Conservation (phyloP, 208 protist species). For the Leishmania major region DNA sequence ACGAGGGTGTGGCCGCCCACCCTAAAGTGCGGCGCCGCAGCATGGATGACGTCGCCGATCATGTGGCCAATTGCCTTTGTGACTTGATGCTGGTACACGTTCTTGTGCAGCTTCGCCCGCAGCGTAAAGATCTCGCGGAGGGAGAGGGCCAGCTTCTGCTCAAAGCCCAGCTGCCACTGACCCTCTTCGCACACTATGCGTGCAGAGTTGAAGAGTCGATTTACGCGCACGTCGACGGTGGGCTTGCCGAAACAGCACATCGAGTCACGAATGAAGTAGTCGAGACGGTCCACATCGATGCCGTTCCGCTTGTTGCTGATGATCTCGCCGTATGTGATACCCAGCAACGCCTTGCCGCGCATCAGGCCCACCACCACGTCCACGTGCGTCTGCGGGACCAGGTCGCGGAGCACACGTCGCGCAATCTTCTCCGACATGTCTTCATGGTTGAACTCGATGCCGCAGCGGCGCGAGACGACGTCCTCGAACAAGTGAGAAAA, state of each 20-base stretch:
- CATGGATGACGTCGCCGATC: constrained; percentile 91
- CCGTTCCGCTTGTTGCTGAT: constrained; percentile 93
- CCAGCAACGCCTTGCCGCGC: constrained; percentile 38
- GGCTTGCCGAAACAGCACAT: constrained; percentile 91
- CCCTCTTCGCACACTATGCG: constrained; percentile 80
- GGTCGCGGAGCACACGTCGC: constrained; percentile 43
- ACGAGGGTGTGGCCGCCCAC: constrained; percentile 62
- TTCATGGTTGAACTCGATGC: constrained; percentile 81
- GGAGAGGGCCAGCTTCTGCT: constrained; percentile 78
- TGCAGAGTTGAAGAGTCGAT: constrained; percentile 83
- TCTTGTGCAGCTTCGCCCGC: constrained; percentile 95
- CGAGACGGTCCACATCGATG: constrained; percentile 97
- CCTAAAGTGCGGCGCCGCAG: constrained; percentile 79
- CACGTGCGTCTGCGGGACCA: constrained; percentile 55
- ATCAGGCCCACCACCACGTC: constrained; percentile 74
- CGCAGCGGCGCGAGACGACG: constrained; percentile 66
- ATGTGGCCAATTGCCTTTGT: constrained; percentile 95
- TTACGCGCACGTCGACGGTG: constrained; percentile 84
- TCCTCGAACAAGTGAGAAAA: constrained; percentile 97
- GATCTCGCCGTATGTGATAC: constrained; percentile 71
- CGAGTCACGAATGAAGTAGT: constrained; percentile 96
- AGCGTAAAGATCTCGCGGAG: constrained; percentile 96
- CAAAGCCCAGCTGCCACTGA: constrained; percentile 87
- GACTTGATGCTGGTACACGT: constrained; percentile 96
- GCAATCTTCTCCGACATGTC: constrained; percentile 83